Evolutionary conservation across 2,329 filamentous ascomycete genomes (phyloP).

Genomic region (Blumeria graminis): DNA sequence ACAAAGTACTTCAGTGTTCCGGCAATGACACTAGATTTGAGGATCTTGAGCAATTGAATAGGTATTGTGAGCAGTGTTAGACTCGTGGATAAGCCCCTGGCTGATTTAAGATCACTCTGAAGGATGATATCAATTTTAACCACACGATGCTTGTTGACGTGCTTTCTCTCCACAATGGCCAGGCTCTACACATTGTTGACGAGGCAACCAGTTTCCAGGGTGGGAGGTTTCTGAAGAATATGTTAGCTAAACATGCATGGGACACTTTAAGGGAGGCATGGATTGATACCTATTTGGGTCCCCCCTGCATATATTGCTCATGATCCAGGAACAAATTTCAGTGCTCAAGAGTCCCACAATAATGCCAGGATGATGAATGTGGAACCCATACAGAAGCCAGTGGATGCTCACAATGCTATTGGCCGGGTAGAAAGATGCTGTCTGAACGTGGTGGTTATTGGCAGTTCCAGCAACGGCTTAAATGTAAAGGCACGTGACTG

Average conservation of each 20-base stretch:
- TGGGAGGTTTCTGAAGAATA: constrained; percentile 1
- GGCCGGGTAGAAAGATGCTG: neutral
- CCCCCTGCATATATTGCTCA: neutral
- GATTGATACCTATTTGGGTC: constrained; percentile 2
- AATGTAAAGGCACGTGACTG: too few relatives aligned
- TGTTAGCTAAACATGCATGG: neutral
- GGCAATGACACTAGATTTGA: neutral
- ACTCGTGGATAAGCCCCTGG: neutral
- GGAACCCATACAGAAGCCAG: neutral
- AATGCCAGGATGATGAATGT: neutral
- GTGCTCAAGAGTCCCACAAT: constrained; percentile 2
- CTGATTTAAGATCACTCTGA: neutral
- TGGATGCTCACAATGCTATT: neutral
- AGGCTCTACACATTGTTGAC: neutral
- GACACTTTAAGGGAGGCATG: constrained; percentile 1
- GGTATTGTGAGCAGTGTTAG: neutral
- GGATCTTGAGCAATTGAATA: neutral
- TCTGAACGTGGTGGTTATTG: too few relatives aligned
- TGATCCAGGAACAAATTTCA: constrained; percentile 3
- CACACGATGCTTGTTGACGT: neutral
- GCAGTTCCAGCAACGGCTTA: too few relatives aligned
- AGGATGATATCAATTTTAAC: neutral
- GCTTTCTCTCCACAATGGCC: neutral
- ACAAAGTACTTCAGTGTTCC: neutral
- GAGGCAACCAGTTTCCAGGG: neutral